Conservation (phyloP, 2,329 filamentous ascomycete species). For the Venturia oleaginea region DNA sequence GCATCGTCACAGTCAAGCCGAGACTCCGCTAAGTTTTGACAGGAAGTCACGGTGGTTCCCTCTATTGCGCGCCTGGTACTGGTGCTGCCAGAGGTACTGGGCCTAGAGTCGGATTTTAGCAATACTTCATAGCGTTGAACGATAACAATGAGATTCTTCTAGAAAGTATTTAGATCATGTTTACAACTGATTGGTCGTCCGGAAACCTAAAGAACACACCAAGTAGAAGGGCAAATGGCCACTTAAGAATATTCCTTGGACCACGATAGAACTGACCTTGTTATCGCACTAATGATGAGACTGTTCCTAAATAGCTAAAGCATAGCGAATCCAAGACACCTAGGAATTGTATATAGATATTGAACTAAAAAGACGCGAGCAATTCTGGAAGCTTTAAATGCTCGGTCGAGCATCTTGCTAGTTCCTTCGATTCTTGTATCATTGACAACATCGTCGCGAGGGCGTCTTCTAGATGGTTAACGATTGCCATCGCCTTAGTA, state of each 20-base stretch:
- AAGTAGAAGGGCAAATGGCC: not conserved
- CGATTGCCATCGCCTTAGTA: too few relatives aligned
- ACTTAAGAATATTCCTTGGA: not conserved
- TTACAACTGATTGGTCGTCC: not conserved
- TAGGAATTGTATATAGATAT: too few relatives aligned
- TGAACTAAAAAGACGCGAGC: too few relatives aligned
- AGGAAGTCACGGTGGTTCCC: not conserved
- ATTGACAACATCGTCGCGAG: too few relatives aligned
- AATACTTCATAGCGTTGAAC: not conserved
- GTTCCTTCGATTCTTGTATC: too few relatives aligned
- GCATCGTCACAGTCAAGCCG: not conserved
- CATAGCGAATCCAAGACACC: too few relatives aligned
- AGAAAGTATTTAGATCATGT: not conserved
- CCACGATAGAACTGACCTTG: too few relatives aligned
- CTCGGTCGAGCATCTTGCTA: too few relatives aligned
- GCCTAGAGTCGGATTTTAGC: not conserved
- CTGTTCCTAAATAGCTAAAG: too few relatives aligned
- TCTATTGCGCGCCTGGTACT: not conserved
- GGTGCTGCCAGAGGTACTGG: not conserved
- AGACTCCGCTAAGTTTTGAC: not conserved
- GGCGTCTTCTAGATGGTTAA: too few relatives aligned
- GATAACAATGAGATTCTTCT: not conserved
- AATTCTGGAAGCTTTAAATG: too few relatives aligned
- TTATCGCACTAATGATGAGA: too few relatives aligned
- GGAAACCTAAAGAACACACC: not conserved